Evolutionary conservation across 148 eudicot species (phyloP).

Genomic region (Rhododendron griersonianum): DNA sequence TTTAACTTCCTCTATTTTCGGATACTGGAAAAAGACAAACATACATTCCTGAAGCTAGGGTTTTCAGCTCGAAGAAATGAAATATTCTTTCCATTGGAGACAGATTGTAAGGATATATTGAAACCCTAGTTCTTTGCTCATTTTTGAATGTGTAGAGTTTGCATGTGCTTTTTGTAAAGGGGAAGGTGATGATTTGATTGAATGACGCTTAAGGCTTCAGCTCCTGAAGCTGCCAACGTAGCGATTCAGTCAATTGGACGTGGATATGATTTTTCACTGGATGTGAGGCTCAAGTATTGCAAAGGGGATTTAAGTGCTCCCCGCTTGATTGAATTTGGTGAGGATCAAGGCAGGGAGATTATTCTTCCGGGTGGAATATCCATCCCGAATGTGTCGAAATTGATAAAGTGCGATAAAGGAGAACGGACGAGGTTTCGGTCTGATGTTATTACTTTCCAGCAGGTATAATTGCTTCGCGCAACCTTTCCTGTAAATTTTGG

Average conservation of each 20-base stretch:
- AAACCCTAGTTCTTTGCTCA: neutral
- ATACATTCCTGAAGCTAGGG: neutral
- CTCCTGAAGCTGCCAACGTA: conserved; percentile 70
- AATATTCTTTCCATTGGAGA: neutral
- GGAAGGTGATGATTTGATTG: conserved; percentile 8
- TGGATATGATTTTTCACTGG: conserved; percentile 74
- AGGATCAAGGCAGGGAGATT: conserved; percentile 58
- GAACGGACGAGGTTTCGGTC: conserved; percentile 89
- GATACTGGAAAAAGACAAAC: neutral
- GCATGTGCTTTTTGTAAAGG: conserved; percentile 1
- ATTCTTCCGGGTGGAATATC: conserved; percentile 73
- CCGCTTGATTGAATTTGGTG: conserved; percentile 76
- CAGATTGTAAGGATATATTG: neutral
- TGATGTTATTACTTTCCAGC: conserved; percentile 88
- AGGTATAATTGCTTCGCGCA: conserved; percentile 37
- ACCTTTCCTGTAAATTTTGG: neutral
- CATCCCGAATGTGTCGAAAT: conserved; percentile 60
- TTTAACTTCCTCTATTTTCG: neutral
- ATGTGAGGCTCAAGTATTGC: conserved; percentile 81
- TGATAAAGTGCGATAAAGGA: conserved; percentile 90
- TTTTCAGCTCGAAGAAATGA: neutral
- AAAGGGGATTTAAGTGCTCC: conserved; percentile 57
- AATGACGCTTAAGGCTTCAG: conserved; percentile 76
- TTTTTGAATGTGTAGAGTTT: neutral
- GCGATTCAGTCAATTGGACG: conserved; percentile 84